phyloP scores from a whole-genome alignment of 2,329 filamentous ascomycete genomes.

The Cladobotryum mycophilum region DNA sequence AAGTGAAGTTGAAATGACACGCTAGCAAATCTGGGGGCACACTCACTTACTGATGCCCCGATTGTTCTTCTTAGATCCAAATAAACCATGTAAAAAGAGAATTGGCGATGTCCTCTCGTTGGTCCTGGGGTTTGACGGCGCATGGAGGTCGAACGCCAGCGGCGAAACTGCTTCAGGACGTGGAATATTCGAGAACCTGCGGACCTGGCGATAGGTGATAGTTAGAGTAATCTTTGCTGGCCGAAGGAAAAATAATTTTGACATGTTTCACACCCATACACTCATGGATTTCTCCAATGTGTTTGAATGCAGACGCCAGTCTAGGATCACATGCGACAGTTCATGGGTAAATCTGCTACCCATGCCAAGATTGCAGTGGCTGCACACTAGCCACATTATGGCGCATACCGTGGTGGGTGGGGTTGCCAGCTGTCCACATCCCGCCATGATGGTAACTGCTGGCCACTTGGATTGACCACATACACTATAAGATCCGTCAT shows the following conservation, averaged over 20 bases:
- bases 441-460: background rate
- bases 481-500: too few species aligned
- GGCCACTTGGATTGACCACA: background rate
- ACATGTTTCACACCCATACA: background rate
- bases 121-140: slow-evolving; percentile 40
- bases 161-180: slow-evolving; percentile 16
- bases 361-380: too few species aligned
- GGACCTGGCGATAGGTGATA: background rate
- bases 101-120: slow-evolving; percentile 54
- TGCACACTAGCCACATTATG: background rate
- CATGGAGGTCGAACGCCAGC: slow-evolving; percentile 62
- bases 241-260: background rate
- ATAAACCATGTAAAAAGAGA: slow-evolving; percentile 85
- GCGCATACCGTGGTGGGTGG: background rate
- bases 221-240: background rate
- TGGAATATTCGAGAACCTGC: background rate
- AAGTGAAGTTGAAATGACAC: slow-evolving; percentile 3
- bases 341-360: background rate
- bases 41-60: slow-evolving; percentile 87
- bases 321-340: slow-evolving; percentile 1
- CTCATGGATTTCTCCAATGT: background rate
- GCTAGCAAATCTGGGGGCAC: background rate
- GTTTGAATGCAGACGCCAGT: background rate
- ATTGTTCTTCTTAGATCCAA: slow-evolving; percentile 94
- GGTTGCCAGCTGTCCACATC: slow-evolving; percentile 3